phyloP scores from a whole-genome alignment of 2,329 filamentous ascomycete species.

The Dothiorella sarmentorum region DNA sequence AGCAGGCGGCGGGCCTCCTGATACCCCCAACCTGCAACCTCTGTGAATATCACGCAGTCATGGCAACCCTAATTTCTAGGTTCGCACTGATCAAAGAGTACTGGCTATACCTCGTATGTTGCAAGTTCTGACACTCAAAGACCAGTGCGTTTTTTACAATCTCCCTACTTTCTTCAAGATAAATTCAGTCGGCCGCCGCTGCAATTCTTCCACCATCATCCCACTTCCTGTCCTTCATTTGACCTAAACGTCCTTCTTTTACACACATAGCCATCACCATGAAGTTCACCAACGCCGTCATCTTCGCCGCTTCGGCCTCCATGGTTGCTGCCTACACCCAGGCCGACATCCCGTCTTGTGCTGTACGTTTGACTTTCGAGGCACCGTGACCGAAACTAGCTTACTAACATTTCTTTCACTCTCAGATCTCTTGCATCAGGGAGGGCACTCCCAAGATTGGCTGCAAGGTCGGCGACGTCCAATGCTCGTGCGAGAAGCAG shows the following conservation, averaged over 20 bases:
- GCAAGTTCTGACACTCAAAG: neutral
- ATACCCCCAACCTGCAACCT: neutral
- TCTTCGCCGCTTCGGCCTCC: conserved; percentile 15
- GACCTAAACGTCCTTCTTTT: neutral
- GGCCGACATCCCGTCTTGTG: conserved; percentile 30
- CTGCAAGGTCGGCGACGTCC: conserved; percentile 46
- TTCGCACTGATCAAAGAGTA: neutral
- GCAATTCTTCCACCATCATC: neutral
- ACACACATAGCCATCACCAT: neutral
- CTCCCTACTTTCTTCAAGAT: neutral
- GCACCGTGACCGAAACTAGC: no score
- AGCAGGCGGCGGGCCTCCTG: neutral
- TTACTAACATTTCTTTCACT: neutral
- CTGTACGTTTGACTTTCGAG: conserved; percentile 28
- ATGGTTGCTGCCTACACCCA: conserved; percentile 13
- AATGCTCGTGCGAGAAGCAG: conserved; percentile 52
- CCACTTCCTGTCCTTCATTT: conserved; percentile 1
- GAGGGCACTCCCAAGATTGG: conserved; percentile 46
- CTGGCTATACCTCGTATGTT: neutral
- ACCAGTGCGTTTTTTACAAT: neutral
- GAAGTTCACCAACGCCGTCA: conserved; percentile 6
- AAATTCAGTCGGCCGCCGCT: neutral
- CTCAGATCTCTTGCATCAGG: conserved; percentile 47
- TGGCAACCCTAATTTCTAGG: conserved; percentile 7
- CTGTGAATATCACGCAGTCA: neutral